Percentiles rank a stretch among this genome's conserved stretches.
phyloP scores from a whole-genome alignment of 140 eudicot species.

The Erigeron philadelphicus region DNA sequence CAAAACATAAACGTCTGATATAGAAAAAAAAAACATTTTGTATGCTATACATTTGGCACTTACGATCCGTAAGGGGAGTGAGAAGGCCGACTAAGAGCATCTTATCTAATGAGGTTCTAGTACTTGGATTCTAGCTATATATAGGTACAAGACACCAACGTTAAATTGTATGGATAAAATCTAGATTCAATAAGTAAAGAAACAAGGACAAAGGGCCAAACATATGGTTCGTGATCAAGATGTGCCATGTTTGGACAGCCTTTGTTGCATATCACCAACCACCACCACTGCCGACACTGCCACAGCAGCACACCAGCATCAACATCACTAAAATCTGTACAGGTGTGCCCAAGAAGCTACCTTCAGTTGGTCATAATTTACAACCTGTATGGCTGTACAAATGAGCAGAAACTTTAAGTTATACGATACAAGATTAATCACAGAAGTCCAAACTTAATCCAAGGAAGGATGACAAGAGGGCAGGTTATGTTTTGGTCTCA shows the following conservation, averaged over 20 bases:
- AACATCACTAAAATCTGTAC: neutral
- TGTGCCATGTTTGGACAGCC: constrained; percentile 24
- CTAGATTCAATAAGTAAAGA: constrained; percentile 1
- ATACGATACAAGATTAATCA: neutral
- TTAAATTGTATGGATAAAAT: neutral
- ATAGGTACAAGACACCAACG: constrained; percentile 18
- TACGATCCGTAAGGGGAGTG: neutral
- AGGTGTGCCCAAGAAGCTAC: neutral
- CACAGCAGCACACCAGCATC: neutral
- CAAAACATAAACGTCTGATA: neutral
- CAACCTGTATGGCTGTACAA: neutral
- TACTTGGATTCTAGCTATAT: constrained; percentile 26
- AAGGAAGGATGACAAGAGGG: neutral
- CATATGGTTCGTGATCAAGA: constrained; percentile 9
- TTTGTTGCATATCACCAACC: constrained; percentile 10
- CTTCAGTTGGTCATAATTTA: neutral
- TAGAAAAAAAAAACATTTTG: constrained; percentile 1
- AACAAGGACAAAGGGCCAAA: constrained; percentile 23
- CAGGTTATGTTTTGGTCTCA: neutral
- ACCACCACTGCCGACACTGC: neutral
- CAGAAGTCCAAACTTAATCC: neutral
- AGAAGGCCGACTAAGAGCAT: neutral
- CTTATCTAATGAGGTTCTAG: constrained; percentile 19
- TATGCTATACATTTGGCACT: constrained; percentile 24
- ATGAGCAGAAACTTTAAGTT: neutral